Evolutionary conservation across 495 filamentous ascomycete species (phyloP).

Genomic region (Penicillium goetzii): DNA sequence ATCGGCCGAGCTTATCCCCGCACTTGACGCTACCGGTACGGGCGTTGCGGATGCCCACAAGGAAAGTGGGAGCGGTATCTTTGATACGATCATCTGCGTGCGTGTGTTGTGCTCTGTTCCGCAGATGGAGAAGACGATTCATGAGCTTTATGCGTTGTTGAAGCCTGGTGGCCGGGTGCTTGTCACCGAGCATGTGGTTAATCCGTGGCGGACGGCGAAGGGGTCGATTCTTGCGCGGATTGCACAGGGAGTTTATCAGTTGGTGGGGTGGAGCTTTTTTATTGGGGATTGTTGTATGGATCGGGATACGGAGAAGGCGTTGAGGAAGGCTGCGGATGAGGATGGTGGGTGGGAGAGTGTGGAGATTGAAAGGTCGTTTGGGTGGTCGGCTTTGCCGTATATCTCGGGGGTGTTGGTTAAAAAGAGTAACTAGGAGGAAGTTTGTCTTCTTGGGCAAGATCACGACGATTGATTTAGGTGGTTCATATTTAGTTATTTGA

Average conservation of each 20-base stretch:
- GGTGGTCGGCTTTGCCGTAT: conserved; percentile 58
- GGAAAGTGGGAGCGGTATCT: conserved; percentile 39
- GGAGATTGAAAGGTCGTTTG: conserved; percentile 54
- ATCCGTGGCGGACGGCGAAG: conserved; percentile 51
- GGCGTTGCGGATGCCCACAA: conserved; percentile 20
- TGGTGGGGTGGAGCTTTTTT: conserved; percentile 48
- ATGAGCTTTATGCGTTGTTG: conserved; percentile 62
- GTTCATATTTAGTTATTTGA: background rate
- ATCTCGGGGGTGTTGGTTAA: conserved; percentile 58
- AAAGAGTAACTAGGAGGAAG: conserved; percentile 27
- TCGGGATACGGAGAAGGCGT: conserved; percentile 56
- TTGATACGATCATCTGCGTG: conserved; percentile 71
- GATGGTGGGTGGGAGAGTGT: conserved; percentile 60
- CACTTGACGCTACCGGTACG: conserved; percentile 48
- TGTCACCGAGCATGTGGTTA: conserved; percentile 71
- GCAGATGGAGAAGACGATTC: conserved; percentile 57
- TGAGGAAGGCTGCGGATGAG: conserved; percentile 47
- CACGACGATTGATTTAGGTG: background rate
- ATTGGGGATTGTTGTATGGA: conserved; percentile 63
- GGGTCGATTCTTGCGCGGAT: conserved; percentile 53
- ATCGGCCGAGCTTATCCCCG: conserved; percentile 46
- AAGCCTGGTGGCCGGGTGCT: conserved; percentile 70
- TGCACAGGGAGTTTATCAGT: conserved; percentile 37
- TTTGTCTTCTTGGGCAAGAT: background rate
- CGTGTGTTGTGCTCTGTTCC: conserved; percentile 76